phyloP scores from a whole-genome alignment of 1,284 basidiomycete genomes.

The Malassezia nana region DNA sequence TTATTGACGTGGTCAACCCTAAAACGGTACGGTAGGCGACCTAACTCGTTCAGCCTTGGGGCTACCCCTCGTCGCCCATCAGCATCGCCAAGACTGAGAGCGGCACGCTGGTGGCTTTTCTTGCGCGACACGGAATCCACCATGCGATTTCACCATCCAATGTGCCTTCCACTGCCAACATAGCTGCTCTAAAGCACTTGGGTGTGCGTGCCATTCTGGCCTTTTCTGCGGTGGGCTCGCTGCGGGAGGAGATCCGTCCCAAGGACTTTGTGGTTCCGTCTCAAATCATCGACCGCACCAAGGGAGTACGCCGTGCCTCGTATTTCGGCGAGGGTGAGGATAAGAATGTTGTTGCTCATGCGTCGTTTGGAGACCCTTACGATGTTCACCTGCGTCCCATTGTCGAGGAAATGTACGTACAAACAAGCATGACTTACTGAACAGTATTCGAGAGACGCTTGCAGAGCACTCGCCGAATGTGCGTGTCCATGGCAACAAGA shows the following conservation, averaged over 20 bases:
- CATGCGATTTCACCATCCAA: conserved; percentile 54
- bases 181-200: conserved; percentile 83
- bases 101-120: conserved; percentile 70
- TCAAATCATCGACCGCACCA: conserved; percentile 94
- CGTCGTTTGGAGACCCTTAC: conserved; percentile 72
- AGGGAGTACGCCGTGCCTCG: conserved; percentile 70
- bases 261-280: conserved; percentile 76
- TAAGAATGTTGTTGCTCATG: conserved; percentile 69
- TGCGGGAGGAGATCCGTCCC: conserved; percentile 72
- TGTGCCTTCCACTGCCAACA: conserved; percentile 73
- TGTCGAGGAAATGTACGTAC: conserved; percentile 25
- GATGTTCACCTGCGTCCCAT: conserved; percentile 26
- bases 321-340: conserved; percentile 70
- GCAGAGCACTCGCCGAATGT: conserved; percentile 19
- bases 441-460: conserved; percentile 24
- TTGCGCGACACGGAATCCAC: conserved; percentile 73
- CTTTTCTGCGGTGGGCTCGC: conserved; percentile 91
- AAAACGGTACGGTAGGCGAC: conserved; percentile 23
- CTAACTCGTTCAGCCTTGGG: conserved; percentile 66
- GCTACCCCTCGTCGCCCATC: conserved; percentile 79
- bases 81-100: conserved; percentile 71
- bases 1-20: conserved; percentile 34
- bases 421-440: background rate
- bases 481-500: conserved; percentile 62
- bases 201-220: conserved; percentile 81